These are phyloP conservation scores for Syncephalastrum monosporum DNA, from an alignment of 371 early-diverging fungal species.

Conservation along the genomic window DNA sequence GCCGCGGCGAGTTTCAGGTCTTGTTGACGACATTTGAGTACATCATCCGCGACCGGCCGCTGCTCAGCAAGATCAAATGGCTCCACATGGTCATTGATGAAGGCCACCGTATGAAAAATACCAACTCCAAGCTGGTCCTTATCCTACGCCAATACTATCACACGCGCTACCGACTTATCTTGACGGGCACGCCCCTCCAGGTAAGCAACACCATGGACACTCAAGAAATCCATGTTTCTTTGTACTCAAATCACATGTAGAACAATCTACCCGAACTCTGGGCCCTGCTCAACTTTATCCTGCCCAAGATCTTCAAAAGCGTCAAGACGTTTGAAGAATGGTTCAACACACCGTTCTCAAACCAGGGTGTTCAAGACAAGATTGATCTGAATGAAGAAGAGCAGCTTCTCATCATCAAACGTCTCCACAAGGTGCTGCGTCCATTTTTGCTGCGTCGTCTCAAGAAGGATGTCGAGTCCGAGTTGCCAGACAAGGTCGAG, in stretches of 20 bases:
- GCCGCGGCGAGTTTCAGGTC: constrained; percentile 87
- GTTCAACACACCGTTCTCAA: constrained; percentile 96
- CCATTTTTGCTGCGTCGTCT: constrained; percentile 97
- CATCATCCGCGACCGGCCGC: constrained; percentile 89
- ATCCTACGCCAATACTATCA: constrained; percentile 85
- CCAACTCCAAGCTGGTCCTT: constrained; percentile 82
- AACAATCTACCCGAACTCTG: constrained; percentile 99
- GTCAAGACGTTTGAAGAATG: constrained; percentile 97
- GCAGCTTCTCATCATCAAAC: constrained; percentile 92
- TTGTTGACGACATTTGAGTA: constrained; percentile 98
- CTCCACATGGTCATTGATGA: constrained; percentile 98
- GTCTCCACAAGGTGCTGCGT: constrained; percentile 96
- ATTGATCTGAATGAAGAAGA: constrained; percentile 97
- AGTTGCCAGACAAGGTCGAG: constrained; percentile 99
- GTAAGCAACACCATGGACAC: constrained; percentile 22
- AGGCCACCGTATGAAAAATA: constrained; percentile 99
- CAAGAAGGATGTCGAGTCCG: constrained; percentile 99
- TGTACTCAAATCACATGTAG: constrained; percentile 23
- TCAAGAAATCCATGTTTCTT: not conserved
- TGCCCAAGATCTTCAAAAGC: constrained; percentile 96
- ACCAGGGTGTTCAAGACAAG: constrained; percentile 82
- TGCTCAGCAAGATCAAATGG: constrained; percentile 89
- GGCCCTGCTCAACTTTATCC: constrained; percentile 97
- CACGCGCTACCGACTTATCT: constrained; percentile 91
- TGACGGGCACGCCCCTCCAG: constrained; percentile 99